Evolutionary conservation across 1,139 yeast genomes (phyloP).

Genomic region (Blastobotrys proliferans): DNA sequence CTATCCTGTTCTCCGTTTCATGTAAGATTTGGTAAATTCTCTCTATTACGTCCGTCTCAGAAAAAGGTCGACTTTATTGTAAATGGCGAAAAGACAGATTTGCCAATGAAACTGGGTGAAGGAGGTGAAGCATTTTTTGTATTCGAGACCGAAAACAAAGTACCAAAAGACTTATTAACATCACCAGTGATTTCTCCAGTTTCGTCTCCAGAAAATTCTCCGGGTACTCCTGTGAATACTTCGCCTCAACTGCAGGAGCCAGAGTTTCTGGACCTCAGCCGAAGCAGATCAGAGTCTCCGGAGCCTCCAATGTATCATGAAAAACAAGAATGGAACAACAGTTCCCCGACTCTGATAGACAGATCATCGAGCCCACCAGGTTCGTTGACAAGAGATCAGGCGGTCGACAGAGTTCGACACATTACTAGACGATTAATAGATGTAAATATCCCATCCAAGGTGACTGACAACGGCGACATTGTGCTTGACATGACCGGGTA

Average conservation of each 20-base stretch:
- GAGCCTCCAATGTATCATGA: constrained; percentile 6
- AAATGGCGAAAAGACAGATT: constrained; percentile 72
- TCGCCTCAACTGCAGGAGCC: constrained; percentile 45
- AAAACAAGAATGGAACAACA: constrained; percentile 8
- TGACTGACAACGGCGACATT: constrained; percentile 87
- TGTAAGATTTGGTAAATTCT: constrained; percentile 91
- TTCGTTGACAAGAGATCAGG: constrained; percentile 22
- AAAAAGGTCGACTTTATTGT: constrained; percentile 87
- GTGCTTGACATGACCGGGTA: constrained; percentile 95
- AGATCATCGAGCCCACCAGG: neutral
- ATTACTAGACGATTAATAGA: constrained; percentile 63
- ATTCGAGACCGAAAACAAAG: constrained; percentile 72
- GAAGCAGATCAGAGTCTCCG: constrained; percentile 21
- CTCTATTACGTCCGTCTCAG: constrained; percentile 89
- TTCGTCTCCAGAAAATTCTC: constrained; percentile 55
- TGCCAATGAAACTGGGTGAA: constrained; percentile 95
- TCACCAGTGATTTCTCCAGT: constrained; percentile 89
- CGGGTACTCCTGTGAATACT: constrained; percentile 17
- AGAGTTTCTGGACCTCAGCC: constrained; percentile 46
- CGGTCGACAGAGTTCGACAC: constrained; percentile 62
- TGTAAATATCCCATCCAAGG: constrained; percentile 80
- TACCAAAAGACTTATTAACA: constrained; percentile 76
- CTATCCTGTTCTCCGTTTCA: constrained; percentile 95
- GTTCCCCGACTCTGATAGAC: constrained; percentile 7
- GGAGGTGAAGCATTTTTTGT: constrained; percentile 99